Evolutionary conservation across 768 basidiomycete species (phyloP), one percentile per base, ranked within the genome.

Genomic region (Stropharia rugosoannulata): DNA sequence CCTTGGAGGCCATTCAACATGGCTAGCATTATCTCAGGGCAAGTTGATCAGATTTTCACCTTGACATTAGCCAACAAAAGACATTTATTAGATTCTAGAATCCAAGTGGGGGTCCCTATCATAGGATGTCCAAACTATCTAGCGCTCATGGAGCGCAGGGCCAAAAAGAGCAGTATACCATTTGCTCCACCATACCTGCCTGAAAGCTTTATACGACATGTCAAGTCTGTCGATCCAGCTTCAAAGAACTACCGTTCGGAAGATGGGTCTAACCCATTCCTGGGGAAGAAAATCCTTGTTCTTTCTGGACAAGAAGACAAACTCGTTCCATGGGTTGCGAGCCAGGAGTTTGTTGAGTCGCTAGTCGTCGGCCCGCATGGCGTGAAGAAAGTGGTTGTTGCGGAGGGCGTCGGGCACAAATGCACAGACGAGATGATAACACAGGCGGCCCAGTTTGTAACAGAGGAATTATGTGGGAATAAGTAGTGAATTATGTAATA

Each of bases 1-100:
- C 57, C 81, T 97, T 0, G 94, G 93, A 0, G 93, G 93, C 0
- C 93, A 97, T 66, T 79, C 90, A 0, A 78, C 89, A 0, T 95
- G 93, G 93, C 77, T 89, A 29, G 73, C 78, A 1, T 78, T 92
- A 36, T 64, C 79, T 18, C 73, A 74, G 59, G 79, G 80, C 74
- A 66, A 13, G 66, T 47, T 5, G 19, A 13, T 27, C 1, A 18
- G 42, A 29, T 12, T 6, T 19, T 44, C 47, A 37, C 13, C 16
- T 38, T 22, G 47, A 10, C 49, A 6, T 22, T 11, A 51, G 29
- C 8, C n/a, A 2, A 4, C 29, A 38, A 6, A 19, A 36, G 25
- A 6, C 29, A 19, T 16, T 11, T 18, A n/a, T 11, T 42, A 83
- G 82, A 83, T 57, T 68, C 74, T 6, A 73, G 80, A 46, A 66